Conservation (phyloP, 106 monocot genomes). For the Agapanthus africanus region DNA sequence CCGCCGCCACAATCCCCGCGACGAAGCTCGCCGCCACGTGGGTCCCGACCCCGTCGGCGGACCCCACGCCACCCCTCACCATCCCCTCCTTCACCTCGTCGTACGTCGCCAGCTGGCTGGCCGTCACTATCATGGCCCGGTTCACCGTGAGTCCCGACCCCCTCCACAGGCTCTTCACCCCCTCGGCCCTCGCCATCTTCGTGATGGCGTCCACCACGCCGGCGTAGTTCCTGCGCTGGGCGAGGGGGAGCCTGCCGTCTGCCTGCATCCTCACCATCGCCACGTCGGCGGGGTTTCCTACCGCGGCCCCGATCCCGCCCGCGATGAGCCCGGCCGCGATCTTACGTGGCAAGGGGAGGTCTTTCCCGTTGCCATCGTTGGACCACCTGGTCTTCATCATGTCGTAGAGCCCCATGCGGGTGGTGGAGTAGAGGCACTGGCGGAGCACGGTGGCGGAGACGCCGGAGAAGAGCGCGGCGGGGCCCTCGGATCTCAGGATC, state of each 20-base stretch:
- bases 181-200: constrained; percentile 31
- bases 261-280: constrained; percentile 88
- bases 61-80: constrained; percentile 6
- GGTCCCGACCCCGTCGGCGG: constrained; percentile 37
- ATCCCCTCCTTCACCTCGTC: constrained; percentile 53
- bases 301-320: constrained; percentile 57
- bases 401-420: constrained; percentile 72
- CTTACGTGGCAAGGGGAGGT: constrained; percentile 50
- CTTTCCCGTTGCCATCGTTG: neutral
- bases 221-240: constrained; percentile 50
- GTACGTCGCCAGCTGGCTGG: constrained; percentile 53
- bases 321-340: constrained; percentile 59
- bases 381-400: constrained; percentile 50
- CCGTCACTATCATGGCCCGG: constrained; percentile 65
- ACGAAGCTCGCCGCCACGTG: constrained; percentile 47
- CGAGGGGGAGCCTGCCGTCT: constrained; percentile 54
- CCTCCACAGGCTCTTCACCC: constrained; percentile 40
- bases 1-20: constrained; percentile 41
- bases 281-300: constrained; percentile 69
- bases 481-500: constrained; percentile 50
- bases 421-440: constrained; percentile 63
- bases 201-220: constrained; percentile 47
- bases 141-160: constrained; percentile 49
- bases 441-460: constrained; percentile 66
- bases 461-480: constrained; percentile 53